Evolutionary conservation across 768 basidiomycete genomes (phyloP).

Genomic region (Serendipita vermifera): DNA sequence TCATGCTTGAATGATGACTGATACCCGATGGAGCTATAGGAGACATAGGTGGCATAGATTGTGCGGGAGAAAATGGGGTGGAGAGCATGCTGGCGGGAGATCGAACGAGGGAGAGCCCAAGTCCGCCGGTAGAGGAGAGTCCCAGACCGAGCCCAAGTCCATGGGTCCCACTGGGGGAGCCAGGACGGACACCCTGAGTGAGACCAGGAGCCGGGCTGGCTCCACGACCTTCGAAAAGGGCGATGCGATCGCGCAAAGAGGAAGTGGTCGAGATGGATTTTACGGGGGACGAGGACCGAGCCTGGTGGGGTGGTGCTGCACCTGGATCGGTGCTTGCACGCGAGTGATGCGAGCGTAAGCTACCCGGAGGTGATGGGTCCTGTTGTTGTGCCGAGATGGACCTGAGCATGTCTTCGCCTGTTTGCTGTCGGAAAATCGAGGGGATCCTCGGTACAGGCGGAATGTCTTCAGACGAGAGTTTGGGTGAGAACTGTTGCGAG

Average conservation of each 20-base stretch:
- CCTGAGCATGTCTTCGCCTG: too few relatives aligned
- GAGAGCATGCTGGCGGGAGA: neutral
- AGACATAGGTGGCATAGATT: constrained; percentile 2
- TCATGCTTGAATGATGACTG: neutral
- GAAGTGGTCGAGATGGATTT: neutral
- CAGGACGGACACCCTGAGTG: neutral
- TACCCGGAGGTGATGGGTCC: neutral
- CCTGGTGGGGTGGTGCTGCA: neutral
- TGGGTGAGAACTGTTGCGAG: neutral
- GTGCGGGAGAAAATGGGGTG: constrained; percentile 1
- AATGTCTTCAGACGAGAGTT: neutral
- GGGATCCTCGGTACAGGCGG: neutral
- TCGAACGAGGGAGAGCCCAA: neutral
- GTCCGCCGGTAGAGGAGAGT: neutral
- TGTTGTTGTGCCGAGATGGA: neutral
- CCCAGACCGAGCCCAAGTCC: neutral
- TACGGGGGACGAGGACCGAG: neutral
- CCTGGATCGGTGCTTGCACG: neutral
- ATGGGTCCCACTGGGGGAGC: constrained; percentile 8
- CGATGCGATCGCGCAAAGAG: neutral
- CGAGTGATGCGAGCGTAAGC: constrained; percentile 1
- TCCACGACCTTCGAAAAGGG: neutral
- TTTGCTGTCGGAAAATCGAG: neutral
- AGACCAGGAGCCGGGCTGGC: constrained; percentile 1
- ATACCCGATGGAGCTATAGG: neutral